These are phyloP conservation scores for Dicorynia guianensis DNA, from an alignment of 306 rosid genomes.

Conservation along the genomic window DNA sequence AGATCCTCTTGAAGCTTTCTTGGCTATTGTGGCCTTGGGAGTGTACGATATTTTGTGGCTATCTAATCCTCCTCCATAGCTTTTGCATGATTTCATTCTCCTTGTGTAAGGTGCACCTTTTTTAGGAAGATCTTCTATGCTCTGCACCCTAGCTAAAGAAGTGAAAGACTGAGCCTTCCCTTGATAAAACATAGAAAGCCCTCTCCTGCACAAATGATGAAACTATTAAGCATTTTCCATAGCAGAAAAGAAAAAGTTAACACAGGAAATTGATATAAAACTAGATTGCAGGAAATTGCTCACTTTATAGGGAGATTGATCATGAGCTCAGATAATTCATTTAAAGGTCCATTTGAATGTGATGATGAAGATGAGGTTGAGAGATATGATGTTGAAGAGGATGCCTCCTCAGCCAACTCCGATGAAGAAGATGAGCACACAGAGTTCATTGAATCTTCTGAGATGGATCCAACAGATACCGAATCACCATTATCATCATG, in stretches of 20 bases:
- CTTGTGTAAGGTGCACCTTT: slow-evolving; percentile 53
- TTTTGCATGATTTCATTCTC: slow-evolving; percentile 72
- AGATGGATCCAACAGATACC: slow-evolving; percentile 49
- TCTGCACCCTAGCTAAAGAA: slow-evolving; percentile 59
- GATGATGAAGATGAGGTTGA: slow-evolving; percentile 47
- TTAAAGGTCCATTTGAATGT: slow-evolving; percentile 66
- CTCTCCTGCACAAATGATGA: slow-evolving; percentile 68
- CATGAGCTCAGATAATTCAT: slow-evolving; percentile 81
- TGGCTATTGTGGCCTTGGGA: slow-evolving; percentile 70
- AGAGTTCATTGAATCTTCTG: slow-evolving; percentile 58
- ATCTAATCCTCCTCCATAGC: slow-evolving; percentile 68
- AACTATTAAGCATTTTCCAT: background rate
- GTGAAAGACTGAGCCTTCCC: slow-evolving; percentile 81
- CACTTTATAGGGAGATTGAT: slow-evolving; percentile 84
- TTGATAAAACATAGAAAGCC: slow-evolving; percentile 74
- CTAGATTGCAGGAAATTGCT: slow-evolving; percentile 17
- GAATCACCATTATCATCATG: slow-evolving; percentile 45
- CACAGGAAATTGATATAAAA: background rate
- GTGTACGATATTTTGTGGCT: slow-evolving; percentile 42
- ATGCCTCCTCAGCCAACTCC: slow-evolving; percentile 64
- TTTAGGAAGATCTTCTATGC: slow-evolving; percentile 78
- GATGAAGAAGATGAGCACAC: slow-evolving; percentile 58
- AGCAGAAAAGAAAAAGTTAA: no score
- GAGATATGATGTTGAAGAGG: slow-evolving; percentile 50
- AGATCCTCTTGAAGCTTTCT: slow-evolving; percentile 66